phyloP scores from a whole-genome alignment of 805 yeast species.

The Saccharomyces mikatae region DNA sequence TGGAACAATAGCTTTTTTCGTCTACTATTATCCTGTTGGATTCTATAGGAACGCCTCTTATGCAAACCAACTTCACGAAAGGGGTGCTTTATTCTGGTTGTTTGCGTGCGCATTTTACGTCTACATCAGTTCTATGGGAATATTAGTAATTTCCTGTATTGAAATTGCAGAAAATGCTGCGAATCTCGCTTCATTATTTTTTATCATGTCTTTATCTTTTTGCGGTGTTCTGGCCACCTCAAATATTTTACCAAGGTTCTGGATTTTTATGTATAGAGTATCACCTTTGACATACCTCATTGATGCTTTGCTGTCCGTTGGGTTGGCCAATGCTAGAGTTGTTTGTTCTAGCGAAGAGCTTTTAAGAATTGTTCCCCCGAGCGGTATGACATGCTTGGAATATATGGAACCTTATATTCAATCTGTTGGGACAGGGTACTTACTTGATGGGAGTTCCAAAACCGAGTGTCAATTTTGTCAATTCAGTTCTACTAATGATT shows the following conservation, averaged over 20 bases:
- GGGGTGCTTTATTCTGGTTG: conserved; percentile 46
- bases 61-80: conserved; percentile 34
- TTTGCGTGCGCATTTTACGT: conserved; percentile 37
- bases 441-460: conserved; percentile 40
- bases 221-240: conserved; percentile 65
- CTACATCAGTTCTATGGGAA: conserved; percentile 49
- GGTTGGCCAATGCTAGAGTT: conserved; percentile 40
- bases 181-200: conserved; percentile 43
- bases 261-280: conserved; percentile 66
- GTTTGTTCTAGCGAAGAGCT: conserved; percentile 40
- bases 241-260: conserved; percentile 51
- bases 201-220: conserved; percentile 53
- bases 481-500: conserved; percentile 44
- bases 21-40: conserved; percentile 63
- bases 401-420: conserved; percentile 34
- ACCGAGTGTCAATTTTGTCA: conserved; percentile 48
- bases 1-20: conserved; percentile 50
- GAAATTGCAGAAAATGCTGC: conserved; percentile 53
- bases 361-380: conserved; percentile 40
- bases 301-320: conserved; percentile 43
- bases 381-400: conserved; percentile 45
- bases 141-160: conserved; percentile 45
- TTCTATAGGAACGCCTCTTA: conserved; percentile 48
- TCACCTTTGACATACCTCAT: conserved; percentile 60
- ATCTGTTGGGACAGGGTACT: conserved; percentile 34